phyloP scores from a whole-genome alignment of 2,329 filamentous ascomycete genomes.

The Chalara sp. region DNA sequence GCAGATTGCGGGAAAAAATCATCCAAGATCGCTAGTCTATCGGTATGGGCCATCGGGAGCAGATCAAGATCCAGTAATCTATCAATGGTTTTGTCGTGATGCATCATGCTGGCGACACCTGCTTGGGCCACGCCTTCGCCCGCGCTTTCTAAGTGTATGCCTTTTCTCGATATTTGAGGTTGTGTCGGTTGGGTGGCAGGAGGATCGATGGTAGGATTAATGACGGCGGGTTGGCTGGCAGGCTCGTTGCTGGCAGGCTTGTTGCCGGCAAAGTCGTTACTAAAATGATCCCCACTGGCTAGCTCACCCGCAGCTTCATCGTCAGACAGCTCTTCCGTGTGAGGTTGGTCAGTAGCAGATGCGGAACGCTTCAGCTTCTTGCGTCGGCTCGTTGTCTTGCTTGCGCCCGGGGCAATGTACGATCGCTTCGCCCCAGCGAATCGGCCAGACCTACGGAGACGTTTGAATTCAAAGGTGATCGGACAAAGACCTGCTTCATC shows the following conservation, averaged over 20 bases:
- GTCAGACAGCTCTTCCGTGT: not conserved
- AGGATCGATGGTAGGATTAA: not conserved
- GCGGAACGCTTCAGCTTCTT: not conserved
- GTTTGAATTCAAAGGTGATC: not conserved
- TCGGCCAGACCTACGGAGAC: not conserved
- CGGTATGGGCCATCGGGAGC: no score
- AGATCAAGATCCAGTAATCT: no score
- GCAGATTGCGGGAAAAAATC: not conserved
- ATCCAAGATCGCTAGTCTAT: no score
- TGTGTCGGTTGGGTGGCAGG: not conserved
- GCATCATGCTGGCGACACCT: no score
- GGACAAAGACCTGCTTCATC: not conserved
- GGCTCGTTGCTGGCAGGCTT: not conserved
- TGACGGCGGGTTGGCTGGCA: not conserved
- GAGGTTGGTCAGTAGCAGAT: not conserved
- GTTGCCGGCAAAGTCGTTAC: no score
- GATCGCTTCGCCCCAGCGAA: not conserved
- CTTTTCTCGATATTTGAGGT: not conserved
- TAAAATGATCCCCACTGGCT: no score
- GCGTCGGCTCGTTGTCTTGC: not conserved
- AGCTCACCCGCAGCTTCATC: not conserved
- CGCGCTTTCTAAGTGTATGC: no score
- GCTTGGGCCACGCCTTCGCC: no score
- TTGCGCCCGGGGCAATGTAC: not conserved
- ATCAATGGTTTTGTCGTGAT: no score